Conservation (phyloP, 306 rosid genomes). For the Lathyrus sativus region DNA sequence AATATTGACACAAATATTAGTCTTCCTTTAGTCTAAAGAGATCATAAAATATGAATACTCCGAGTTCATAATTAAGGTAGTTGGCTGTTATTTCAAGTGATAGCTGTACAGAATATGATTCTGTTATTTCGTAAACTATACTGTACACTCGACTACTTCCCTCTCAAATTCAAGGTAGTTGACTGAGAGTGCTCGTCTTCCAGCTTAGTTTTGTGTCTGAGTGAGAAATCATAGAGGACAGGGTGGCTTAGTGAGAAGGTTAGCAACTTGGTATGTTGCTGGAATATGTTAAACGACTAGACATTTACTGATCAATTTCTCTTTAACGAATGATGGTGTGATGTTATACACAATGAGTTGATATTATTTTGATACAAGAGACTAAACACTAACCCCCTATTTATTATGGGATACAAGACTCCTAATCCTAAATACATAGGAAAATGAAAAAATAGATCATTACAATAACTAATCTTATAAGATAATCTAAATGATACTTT, state of each 20-base stretch:
- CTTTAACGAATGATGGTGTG: not conserved
- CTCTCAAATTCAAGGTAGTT: not conserved
- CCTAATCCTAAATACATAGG: no score
- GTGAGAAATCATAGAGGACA: not conserved
- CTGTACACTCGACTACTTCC: not conserved
- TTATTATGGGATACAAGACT: no score
- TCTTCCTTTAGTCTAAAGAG: slow-evolving; percentile 10
- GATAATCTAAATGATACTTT: no score
- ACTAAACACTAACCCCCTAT: not conserved
- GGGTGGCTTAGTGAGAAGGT: not conserved
- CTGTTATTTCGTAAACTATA: not conserved
- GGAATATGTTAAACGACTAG: not conserved
- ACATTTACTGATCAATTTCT: not conserved
- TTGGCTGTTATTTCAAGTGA: not conserved
- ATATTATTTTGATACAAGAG: not conserved
- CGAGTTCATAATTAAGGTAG: not conserved
- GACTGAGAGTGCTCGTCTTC: not conserved
- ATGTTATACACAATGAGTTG: not conserved
- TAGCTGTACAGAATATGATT: not conserved
- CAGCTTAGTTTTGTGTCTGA: not conserved
- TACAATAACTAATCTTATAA: no score
- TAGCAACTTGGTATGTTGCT: not conserved
- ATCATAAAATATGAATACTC: not conserved
- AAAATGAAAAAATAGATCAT: no score
- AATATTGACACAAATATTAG: not conserved